Evolutionary conservation across 164 flowering plant genomes (phyloP), one percentile per base, ranked within the genome.

Genomic region (Stephania yunnanensis): DNA sequence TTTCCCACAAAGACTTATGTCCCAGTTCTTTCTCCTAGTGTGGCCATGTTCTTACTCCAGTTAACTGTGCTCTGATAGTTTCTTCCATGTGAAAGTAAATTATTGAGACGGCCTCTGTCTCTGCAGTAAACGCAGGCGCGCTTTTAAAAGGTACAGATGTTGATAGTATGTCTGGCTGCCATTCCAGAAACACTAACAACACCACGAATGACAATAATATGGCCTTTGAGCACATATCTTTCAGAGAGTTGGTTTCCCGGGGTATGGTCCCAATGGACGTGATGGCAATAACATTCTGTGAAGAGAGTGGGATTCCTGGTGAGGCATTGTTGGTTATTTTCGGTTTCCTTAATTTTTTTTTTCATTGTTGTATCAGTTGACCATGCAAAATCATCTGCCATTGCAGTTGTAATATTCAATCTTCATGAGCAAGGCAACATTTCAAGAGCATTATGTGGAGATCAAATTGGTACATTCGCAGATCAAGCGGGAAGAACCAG

Each of bases 381-480:
- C 69, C 4, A 2, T 25, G 44, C 29, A 10, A 71, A 10, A 15
- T 70, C 20, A 46, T 31, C 31, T 73, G 68, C 10, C 52, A 55
- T 76, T 81, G 83, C 87, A 92, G 97, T 95, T 79, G 91, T 89
- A 70, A 81, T 91, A 48, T 95, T 92, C 78, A 91, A 92, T 84
- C 89, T 94, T 68, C 87, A 85, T 53, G 93, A 90, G 78, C 92
- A 95, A 30, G 97, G 98, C 36, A 92, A 91, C 83, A 91, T 92
- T 66, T 92, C 94, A 63, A 90, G 89, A 83, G 98, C 97, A n/a
- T 85, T 95, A 68, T 90, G 93, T 72, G 98, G 98, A 73, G 97
- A 95, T 52, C 93, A 83, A 78, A 88, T 95, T 58, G 98, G 98
- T 71, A 90, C 90, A 46, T 73, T 92, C 72, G 86, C 93, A 75